These are phyloP conservation scores for Fraxinus greggii DNA, from an alignment of 305 asterid species.

Conservation along the genomic window DNA sequence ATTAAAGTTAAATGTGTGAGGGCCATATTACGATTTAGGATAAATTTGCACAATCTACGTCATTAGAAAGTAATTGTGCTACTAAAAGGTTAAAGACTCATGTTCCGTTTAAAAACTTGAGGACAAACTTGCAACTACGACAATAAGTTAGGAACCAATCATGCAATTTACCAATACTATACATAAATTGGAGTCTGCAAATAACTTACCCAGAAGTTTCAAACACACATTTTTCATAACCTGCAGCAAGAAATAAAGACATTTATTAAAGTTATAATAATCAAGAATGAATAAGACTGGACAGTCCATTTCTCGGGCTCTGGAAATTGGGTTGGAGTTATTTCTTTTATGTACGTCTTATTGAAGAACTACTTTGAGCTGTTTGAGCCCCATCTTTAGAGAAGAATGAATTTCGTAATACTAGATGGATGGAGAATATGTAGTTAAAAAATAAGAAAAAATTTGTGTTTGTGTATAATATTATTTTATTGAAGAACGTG, in stretches of 20 bases:
- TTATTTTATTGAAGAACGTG: too few relatives aligned
- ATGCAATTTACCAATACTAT: background rate
- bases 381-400: too few relatives aligned
- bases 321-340: background rate
- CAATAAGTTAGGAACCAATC: background rate
- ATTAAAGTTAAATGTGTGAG: background rate
- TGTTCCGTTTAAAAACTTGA: background rate
- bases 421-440: too few relatives aligned
- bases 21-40: background rate
- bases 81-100: background rate
- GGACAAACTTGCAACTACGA: background rate
- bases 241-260: constrained; percentile 26
- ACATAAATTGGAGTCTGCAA: background rate
- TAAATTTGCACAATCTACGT: background rate
- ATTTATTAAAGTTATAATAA: background rate
- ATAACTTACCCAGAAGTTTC: constrained; percentile 36
- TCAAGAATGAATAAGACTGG: background rate
- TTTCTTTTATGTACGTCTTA: background rate
- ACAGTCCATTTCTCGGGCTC: background rate
- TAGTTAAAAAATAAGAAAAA: too few relatives aligned
- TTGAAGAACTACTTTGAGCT: background rate
- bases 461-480: too few relatives aligned
- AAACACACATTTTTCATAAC: constrained; percentile 44
- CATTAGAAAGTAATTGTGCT: background rate
- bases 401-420: too few relatives aligned